Base-by-base conservation (phyloP, 345 rosid genomes). In the Bruguiera sexangula region DNA sequence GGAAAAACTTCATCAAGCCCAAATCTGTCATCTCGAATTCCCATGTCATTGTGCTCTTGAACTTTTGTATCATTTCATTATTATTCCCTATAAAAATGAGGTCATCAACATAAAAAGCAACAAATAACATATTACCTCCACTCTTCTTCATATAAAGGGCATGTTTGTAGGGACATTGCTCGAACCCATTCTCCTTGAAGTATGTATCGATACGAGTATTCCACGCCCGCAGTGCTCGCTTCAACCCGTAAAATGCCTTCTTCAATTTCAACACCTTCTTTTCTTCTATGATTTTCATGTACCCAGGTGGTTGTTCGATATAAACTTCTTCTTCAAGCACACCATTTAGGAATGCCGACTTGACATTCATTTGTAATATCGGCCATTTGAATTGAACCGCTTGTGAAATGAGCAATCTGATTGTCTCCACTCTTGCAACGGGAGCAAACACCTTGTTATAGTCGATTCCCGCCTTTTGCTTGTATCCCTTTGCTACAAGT, bases 81-180 rank as follows among this genome's bases (percentile, higher is more conserved):
- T 67, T 34, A 21, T 55, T 67, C 8, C 70, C 32, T 21, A 34
- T 53, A 55, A 67, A 67, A 8, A 67, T 53, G 20, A 67, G 51
- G 13, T 67, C 70, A 67, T 67, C 70, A 54, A 67, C 60, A 34
- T 67, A 67, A 4, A 53, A 24, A 21, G 48, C 61, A 15, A 50
- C 58, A 27, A 50, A 27, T 1, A 65, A 15, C 56, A 50, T 5
- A 3, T 26, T 26, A 26, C 27, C 27, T 26, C 27, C 27, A 26
- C 27, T 26, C 27, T 26, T 26, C 27, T 26, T 26, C 27, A 26
- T 1, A 26, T 26, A 26, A 26, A 26, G 27, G 27, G 27, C 27
- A 26, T 26, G 27, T 26, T 26, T 26, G 27, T 26, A 50, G 10
- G 24, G 22, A 9, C 26, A 65, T 26, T 26, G 27, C 27, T 26